Conservation (phyloP, 176 grass and related monocot species). For the Carex myosuroides region DNA sequence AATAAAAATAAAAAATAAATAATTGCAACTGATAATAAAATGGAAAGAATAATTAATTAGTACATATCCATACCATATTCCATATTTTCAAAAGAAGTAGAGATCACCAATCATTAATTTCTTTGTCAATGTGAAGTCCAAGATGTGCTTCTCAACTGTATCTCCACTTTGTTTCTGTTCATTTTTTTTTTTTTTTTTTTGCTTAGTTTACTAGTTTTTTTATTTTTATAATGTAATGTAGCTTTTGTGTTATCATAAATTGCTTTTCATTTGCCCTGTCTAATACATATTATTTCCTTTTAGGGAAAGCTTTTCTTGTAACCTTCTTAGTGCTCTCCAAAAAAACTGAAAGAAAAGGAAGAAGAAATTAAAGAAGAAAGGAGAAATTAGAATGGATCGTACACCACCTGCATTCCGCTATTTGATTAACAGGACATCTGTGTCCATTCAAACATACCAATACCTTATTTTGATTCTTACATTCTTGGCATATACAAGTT, state of each 20-base stretch:
- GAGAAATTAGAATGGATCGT: neutral
- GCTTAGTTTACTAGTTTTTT: neutral
- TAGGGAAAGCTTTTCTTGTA: neutral
- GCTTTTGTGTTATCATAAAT: neutral
- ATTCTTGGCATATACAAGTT: constrained; percentile 68
- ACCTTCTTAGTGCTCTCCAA: neutral
- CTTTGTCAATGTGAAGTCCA: neutral
- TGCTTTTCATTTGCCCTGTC: neutral
- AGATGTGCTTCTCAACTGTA: neutral
- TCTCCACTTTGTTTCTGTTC: neutral
- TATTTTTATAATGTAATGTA: neutral
- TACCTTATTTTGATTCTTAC: constrained; percentile 61
- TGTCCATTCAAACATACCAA: constrained; percentile 32
- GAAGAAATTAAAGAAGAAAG: neutral
- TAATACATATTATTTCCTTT: neutral
- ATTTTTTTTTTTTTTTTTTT: neutral
- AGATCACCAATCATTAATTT: neutral
- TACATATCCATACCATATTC: neutral
- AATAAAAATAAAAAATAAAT: no score
- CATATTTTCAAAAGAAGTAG: neutral
- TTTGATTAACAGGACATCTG: neutral
- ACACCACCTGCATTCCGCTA: constrained; percentile 20
- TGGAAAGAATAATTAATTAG: neutral
- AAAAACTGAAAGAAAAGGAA: neutral
- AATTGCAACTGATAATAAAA: neutral